Percentiles rank a stretch among this genome's conserved stretches.
Evolutionary conservation across 352 stramenopile genomes (phyloP).

Genomic region (Phytopythium vexans): DNA sequence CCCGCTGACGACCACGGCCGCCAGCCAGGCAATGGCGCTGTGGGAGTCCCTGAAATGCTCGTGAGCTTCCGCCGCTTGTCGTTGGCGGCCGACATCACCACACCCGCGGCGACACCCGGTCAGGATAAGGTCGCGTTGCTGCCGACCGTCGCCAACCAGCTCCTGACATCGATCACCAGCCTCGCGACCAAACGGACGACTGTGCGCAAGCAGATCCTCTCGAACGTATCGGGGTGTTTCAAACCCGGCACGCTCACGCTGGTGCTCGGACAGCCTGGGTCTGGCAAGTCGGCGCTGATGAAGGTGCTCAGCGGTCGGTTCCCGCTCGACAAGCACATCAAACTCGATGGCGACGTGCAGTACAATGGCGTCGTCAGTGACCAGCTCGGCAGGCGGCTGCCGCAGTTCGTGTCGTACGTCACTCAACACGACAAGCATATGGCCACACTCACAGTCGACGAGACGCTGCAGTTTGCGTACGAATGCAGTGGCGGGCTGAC

Average conservation of each 20-base stretch:
- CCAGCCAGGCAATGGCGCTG: no score
- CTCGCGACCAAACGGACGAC: constrained; percentile 32
- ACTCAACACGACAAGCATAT: constrained; percentile 38
- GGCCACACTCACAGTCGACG: constrained; percentile 19
- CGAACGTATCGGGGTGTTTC: constrained; percentile 31
- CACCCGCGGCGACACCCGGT: not conserved
- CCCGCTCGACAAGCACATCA: constrained; percentile 13
- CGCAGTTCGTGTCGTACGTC: constrained; percentile 23
- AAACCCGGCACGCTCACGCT: constrained; percentile 48
- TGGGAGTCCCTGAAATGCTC: constrained; percentile 19
- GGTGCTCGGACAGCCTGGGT: constrained; percentile 45
- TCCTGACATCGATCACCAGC: constrained; percentile 26
- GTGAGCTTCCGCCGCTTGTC: constrained; percentile 34
- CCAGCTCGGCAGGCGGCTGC: constrained; percentile 12
- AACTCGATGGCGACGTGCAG: constrained; percentile 12
- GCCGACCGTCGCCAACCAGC: constrained; percentile 48
- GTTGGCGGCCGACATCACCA: constrained; percentile 17
- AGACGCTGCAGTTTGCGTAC: constrained; percentile 89
- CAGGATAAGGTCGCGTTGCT: constrained; percentile 6
- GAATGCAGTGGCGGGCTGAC: constrained; percentile 58
- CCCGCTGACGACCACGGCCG: no score
- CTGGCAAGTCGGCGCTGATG: constrained; percentile 51
- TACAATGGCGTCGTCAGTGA: constrained; percentile 17
- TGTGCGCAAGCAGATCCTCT: constrained; percentile 27
- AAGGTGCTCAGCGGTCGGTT: constrained; percentile 22